Conservation (phyloP, 2,329 filamentous ascomycete species). For the Cladophialophora carrionii region DNA sequence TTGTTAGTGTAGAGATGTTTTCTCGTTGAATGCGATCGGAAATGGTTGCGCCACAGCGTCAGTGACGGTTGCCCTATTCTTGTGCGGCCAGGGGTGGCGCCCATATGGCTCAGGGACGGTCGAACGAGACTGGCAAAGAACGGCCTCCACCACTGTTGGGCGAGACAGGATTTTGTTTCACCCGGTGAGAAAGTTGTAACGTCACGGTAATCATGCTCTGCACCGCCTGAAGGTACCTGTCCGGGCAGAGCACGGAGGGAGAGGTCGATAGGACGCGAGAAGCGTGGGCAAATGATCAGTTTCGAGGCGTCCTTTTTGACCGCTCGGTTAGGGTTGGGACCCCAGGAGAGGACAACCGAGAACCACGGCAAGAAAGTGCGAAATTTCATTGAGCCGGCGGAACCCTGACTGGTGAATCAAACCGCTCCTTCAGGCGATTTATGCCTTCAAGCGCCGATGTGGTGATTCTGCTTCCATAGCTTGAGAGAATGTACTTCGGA, state of each 20-base stretch:
- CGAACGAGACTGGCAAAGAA: not conserved
- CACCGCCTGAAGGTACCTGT: constrained; percentile 34
- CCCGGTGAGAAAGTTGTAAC: constrained; percentile 11
- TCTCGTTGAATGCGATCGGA: not conserved
- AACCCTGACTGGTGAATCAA: not conserved
- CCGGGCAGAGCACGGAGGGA: constrained; percentile 28
- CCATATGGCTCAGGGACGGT: not conserved
- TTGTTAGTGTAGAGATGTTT: not conserved
- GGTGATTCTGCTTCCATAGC: not conserved
- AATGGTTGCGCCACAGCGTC: not conserved
- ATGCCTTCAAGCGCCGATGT: not conserved
- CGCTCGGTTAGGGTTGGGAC: not conserved
- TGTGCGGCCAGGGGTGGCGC: not conserved
- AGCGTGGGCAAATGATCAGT: not conserved
- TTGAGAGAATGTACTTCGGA: not conserved
- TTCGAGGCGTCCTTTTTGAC: not conserved
- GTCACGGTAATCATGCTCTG: constrained; percentile 29
- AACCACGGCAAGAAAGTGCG: not conserved
- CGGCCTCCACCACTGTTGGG: not conserved
- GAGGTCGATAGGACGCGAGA: not conserved
- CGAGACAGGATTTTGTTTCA: constrained; percentile 34
- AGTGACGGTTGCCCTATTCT: not conserved
- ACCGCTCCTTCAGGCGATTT: not conserved
- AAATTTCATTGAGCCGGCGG: not conserved
- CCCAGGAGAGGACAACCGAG: not conserved